phyloP scores from a whole-genome alignment of 2,329 filamentous ascomycete species.

The Aschersonia sp. region DNA sequence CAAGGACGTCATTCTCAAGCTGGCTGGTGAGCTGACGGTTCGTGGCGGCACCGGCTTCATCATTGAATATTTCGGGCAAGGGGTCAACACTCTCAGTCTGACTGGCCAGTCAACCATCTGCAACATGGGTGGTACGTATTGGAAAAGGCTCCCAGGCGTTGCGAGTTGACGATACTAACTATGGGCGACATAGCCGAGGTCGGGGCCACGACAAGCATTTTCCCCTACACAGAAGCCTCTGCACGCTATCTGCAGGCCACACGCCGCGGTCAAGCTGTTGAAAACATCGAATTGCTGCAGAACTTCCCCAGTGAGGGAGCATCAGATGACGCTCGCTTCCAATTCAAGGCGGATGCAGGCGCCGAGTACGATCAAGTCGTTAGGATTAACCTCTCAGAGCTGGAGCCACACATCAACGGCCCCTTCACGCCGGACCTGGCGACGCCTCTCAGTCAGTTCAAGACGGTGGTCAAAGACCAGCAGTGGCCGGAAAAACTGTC shows the following conservation, averaged over 20 bases:
- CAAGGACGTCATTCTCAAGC: conserved; percentile 85
- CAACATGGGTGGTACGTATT: conserved; percentile 54
- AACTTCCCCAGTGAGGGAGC: conserved; percentile 30
- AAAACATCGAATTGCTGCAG: conserved; percentile 47
- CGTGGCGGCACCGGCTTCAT: conserved; percentile 88
- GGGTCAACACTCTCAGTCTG: conserved; percentile 74
- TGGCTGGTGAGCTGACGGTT: conserved; percentile 83
- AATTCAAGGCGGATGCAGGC: conserved; percentile 62
- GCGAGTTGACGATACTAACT: neutral
- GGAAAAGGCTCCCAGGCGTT: neutral
- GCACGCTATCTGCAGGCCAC: conserved; percentile 78
- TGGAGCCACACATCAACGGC: conserved; percentile 94
- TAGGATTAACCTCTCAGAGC: conserved; percentile 73
- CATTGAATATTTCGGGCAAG: conserved; percentile 85
- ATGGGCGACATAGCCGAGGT: conserved; percentile 44
- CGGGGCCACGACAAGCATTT: conserved; percentile 87
- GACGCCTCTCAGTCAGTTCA: conserved; percentile 82
- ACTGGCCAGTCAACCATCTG: conserved; percentile 88
- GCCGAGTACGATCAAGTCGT: conserved; percentile 86
- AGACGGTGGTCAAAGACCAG: conserved; percentile 67
- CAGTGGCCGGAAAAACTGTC: conserved; percentile 85
- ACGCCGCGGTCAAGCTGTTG: conserved; percentile 48
- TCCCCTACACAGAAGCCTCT: conserved; percentile 80
- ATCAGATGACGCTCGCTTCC: conserved; percentile 35
- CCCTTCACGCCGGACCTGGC: conserved; percentile 94